Conservation (phyloP, 768 basidiomycete genomes). For the Mycena vulgaris region DNA sequence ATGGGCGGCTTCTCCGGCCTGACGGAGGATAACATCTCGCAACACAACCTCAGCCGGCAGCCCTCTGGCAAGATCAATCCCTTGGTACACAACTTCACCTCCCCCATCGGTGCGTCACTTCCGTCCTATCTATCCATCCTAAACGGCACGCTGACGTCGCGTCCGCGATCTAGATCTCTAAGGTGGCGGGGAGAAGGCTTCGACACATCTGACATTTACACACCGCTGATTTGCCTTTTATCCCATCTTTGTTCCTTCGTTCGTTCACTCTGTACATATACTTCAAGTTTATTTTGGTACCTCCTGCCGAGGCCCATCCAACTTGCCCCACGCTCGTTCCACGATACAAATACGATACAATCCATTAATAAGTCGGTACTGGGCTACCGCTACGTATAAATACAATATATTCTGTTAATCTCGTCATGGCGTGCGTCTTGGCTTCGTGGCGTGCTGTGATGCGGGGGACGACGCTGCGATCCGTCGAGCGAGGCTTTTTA, state of each 20-base stretch:
- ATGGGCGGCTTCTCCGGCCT: slow-evolving; percentile 42
- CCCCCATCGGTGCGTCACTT: slow-evolving; percentile 73
- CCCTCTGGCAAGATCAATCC: slow-evolving; percentile 57
- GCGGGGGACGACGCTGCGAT: too few species aligned
- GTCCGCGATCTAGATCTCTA: slow-evolving; percentile 7
- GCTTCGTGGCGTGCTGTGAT: too few species aligned
- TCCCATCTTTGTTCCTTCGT: neutral
- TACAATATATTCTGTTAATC: neutral
- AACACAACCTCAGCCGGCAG: slow-evolving; percentile 54
- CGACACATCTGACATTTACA: slow-evolving; percentile 53
- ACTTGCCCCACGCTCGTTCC: slow-evolving; percentile 14
- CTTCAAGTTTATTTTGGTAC: slow-evolving; percentile 2
- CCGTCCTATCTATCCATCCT: too few species aligned
- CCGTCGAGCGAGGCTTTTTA: too few species aligned
- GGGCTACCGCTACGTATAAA: slow-evolving; percentile 10
- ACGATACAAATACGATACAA: neutral
- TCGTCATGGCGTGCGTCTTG: too few species aligned
- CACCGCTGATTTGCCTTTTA: slow-evolving; percentile 39
- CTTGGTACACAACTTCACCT: slow-evolving; percentile 76
- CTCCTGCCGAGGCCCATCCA: slow-evolving; percentile 11
- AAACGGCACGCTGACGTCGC: slow-evolving; percentile 3
- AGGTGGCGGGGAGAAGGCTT: slow-evolving; percentile 31
- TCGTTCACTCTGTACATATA: slow-evolving; percentile 24
- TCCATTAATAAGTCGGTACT: slow-evolving; percentile 31
- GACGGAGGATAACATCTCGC: slow-evolving; percentile 62